A percentile compares a stretch with the other conserved stretches of the same genome.
Conservation (phyloP, 2,329 filamentous ascomycete genomes). For the Cercospora citrullina region DNA sequence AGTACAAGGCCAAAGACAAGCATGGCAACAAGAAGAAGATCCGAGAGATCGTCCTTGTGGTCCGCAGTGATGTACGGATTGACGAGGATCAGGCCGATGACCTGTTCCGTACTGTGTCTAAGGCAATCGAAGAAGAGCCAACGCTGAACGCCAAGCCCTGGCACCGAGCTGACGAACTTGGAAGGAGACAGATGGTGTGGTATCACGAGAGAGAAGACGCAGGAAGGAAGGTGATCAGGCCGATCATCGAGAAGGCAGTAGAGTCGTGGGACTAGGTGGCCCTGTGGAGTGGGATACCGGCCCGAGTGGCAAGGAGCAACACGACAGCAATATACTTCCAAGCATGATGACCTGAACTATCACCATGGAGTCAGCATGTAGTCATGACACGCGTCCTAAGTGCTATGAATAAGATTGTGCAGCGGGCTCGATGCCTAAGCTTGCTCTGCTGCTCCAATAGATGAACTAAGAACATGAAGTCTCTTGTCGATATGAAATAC, state of each 20-base stretch:
- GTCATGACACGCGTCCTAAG: too few species aligned
- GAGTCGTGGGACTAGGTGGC: conserved; percentile 41
- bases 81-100: conserved; percentile 47
- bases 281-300: not conserved
- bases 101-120: conserved; percentile 44
- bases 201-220: conserved; percentile 42
- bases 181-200: conserved; percentile 51
- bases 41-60: conserved; percentile 49
- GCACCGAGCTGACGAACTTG: conserved; percentile 46
- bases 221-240: conserved; percentile 48
- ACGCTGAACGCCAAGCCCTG: conserved; percentile 46
- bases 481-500: too few species aligned
- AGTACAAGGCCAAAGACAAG: conserved; percentile 46
- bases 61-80: conserved; percentile 49
- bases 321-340: too few species aligned
- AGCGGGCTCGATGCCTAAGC: too few species aligned
- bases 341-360: not conserved
- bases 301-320: not conserved
- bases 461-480: too few species aligned
- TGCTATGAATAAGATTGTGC: too few species aligned
- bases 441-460: too few species aligned
- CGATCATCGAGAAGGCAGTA: conserved; percentile 50
- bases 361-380: not conserved
- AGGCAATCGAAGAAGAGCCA: conserved; percentile 46
- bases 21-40: conserved; percentile 48